These are phyloP conservation scores for Melaleuca quinquenervia DNA, from an alignment of 345 rosid species.

Conservation along the genomic window DNA sequence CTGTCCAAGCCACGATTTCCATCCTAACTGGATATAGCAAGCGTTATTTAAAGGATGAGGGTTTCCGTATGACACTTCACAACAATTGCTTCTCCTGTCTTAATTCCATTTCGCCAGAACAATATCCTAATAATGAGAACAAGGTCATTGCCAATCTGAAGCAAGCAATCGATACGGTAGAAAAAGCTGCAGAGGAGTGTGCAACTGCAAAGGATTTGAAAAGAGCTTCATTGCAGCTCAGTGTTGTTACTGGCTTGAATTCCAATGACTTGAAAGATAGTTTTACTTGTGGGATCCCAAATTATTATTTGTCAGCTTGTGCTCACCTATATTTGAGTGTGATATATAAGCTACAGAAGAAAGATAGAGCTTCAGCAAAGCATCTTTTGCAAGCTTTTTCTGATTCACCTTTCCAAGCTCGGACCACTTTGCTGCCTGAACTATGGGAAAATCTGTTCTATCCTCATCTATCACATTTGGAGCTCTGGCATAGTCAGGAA, in stretches of 20 bases:
- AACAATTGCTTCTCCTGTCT: conserved; percentile 35
- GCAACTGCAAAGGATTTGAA: conserved; percentile 31
- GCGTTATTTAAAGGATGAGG: conserved; percentile 28
- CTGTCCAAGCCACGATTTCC: conserved; percentile 43
- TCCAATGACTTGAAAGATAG: conserved; percentile 30
- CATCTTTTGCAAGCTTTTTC: conserved; percentile 54
- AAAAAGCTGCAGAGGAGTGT: conserved; percentile 28
- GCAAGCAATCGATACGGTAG: conserved; percentile 35
- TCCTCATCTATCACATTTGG: conserved; percentile 59
- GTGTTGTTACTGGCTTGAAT: conserved; percentile 39
- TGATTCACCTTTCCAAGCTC: conserved; percentile 40
- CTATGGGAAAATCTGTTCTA: conserved; percentile 49
- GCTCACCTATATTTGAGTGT: conserved; percentile 53
- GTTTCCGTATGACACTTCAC: conserved; percentile 22
- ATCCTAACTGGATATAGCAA: conserved; percentile 35
- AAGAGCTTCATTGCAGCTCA: conserved; percentile 45
- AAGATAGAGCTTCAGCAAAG: conserved; percentile 45
- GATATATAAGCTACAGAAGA: conserved; percentile 43
- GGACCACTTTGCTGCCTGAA: conserved; percentile 36
- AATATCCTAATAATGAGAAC: conserved; percentile 12
- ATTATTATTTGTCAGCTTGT: conserved; percentile 43
- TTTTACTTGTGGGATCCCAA: conserved; percentile 29
- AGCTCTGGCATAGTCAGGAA: conserved; percentile 46
- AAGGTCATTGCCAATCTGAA: conserved; percentile 36
- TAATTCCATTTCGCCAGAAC: conserved; percentile 4